Conservation (phyloP, 768 basidiomycete species). For the Tylopilus rubrobrunneus region DNA sequence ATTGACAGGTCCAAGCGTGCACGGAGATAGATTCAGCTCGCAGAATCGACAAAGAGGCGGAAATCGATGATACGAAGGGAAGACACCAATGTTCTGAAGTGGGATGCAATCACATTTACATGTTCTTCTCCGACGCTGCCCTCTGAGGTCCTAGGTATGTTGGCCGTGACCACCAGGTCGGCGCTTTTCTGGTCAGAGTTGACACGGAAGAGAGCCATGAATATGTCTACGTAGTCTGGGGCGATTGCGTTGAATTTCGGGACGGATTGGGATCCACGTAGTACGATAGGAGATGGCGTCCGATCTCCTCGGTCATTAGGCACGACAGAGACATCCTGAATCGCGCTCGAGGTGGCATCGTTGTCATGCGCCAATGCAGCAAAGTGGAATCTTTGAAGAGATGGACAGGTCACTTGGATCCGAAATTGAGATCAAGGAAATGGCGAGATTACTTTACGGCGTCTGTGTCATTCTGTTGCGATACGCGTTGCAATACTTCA, state of each 20-base stretch:
- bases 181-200: slow-evolving; percentile 48
- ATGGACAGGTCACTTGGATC: slow-evolving; percentile 2
- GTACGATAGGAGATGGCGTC: slow-evolving; percentile 57
- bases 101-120: slow-evolving; percentile 32
- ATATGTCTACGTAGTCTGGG: slow-evolving; percentile 69
- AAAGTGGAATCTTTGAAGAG: slow-evolving; percentile 75
- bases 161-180: slow-evolving; percentile 84
- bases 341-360: slow-evolving; percentile 48
- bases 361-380: slow-evolving; percentile 91
- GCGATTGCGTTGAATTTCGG: slow-evolving; percentile 67
- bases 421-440: slow-evolving; percentile 2
- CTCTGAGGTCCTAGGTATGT: slow-evolving; percentile 56
- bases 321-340: slow-evolving; percentile 40
- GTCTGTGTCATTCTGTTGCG: slow-evolving; percentile 47
- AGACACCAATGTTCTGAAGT: slow-evolving; percentile 52
- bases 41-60: slow-evolving; percentile 51
- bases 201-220: slow-evolving; percentile 80
- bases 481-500: slow-evolving; percentile 78
- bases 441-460: slow-evolving; percentile 59
- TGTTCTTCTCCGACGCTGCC: slow-evolving; percentile 32
- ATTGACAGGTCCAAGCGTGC: slow-evolving; percentile 1
- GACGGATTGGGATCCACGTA: slow-evolving; percentile 68
- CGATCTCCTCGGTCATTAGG: slow-evolving; percentile 41
- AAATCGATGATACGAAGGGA: slow-evolving; percentile 68
- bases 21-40: neutral